These are phyloP conservation scores for Margaritispora aquatica DNA, from an alignment of 495 filamentous ascomycete species.

Conservation along the genomic window DNA sequence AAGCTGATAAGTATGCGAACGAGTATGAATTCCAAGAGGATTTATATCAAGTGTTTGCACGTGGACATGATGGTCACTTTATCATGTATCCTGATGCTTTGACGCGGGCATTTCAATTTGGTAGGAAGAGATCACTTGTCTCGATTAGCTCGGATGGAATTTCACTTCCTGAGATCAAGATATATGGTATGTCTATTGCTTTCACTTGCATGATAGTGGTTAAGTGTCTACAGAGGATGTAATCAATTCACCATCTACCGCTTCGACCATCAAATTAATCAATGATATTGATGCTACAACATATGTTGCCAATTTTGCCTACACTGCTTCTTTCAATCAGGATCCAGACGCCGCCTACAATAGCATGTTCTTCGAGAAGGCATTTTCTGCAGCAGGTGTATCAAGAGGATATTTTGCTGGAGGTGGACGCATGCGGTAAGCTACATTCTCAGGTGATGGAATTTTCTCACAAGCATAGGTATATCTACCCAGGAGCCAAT, in stretches of 20 bases:
- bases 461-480: slow-evolving; percentile 17
- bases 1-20: slow-evolving; percentile 33
- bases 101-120: slow-evolving; percentile 31
- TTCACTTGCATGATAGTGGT: no score
- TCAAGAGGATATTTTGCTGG: slow-evolving; percentile 29
- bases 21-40: slow-evolving; percentile 38
- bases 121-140: slow-evolving; percentile 28
- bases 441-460: neutral
- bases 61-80: slow-evolving; percentile 41
- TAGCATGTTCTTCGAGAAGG: slow-evolving; percentile 31
- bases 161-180: slow-evolving; percentile 31
- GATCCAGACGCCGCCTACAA: slow-evolving; percentile 45
- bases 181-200: slow-evolving; percentile 29
- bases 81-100: slow-evolving; percentile 34
- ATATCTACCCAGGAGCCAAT: slow-evolving; percentile 32
- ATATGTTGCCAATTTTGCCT: slow-evolving; percentile 19
- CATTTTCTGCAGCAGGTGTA: slow-evolving; percentile 23
- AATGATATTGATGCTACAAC: slow-evolving; percentile 23
- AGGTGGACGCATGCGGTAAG: slow-evolving; percentile 17
- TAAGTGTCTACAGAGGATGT: slow-evolving; percentile 18
- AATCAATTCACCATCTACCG: slow-evolving; percentile 10
- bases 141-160: slow-evolving; percentile 34
- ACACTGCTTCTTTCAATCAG: slow-evolving; percentile 20
- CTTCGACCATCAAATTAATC: slow-evolving; percentile 20
- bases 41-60: slow-evolving; percentile 31